These are phyloP conservation scores for Thelephora terrestris DNA, from an alignment of 1,284 basidiomycete genomes.

Conservation along the genomic window DNA sequence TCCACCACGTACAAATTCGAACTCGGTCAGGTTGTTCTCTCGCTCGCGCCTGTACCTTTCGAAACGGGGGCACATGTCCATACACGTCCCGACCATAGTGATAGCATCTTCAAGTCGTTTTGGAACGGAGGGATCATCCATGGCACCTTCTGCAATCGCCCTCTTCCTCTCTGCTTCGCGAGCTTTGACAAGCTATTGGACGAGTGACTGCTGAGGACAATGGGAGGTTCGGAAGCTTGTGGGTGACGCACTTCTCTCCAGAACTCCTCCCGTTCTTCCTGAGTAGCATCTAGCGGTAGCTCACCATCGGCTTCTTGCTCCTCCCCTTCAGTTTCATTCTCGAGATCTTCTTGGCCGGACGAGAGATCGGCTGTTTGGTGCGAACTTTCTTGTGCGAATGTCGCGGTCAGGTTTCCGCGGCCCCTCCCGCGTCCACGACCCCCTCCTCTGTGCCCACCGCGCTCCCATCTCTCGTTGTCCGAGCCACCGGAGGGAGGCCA, in stretches of 20 bases:
- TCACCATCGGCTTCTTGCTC: slow-evolving; percentile 15
- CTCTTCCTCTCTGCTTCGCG: slow-evolving; percentile 67
- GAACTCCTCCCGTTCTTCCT: slow-evolving; percentile 52
- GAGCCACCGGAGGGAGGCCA: slow-evolving; percentile 16
- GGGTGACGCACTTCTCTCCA: slow-evolving; percentile 50
- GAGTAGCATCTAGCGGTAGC: slow-evolving; percentile 31
- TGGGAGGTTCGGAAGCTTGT: slow-evolving; percentile 2
- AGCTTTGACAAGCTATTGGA: slow-evolving; percentile 50
- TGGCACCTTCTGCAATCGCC: slow-evolving; percentile 78
- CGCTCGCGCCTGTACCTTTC: slow-evolving; percentile 87
- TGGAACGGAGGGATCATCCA: slow-evolving; percentile 75
- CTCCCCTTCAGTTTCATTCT: slow-evolving; percentile 21
- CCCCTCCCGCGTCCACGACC: slow-evolving; percentile 24
- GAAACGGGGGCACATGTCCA: slow-evolving; percentile 91
- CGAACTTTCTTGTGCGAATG: slow-evolving; percentile 6
- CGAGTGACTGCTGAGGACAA: slow-evolving; percentile 15
- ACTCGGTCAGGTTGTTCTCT: slow-evolving; percentile 81
- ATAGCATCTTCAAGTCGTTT: slow-evolving; percentile 83
- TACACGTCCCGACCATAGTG: slow-evolving; percentile 83
- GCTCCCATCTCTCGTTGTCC: slow-evolving; percentile 48
- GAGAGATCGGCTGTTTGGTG: slow-evolving; percentile 15
- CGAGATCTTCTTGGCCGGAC: slow-evolving; percentile 20
- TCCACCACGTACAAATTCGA: slow-evolving; percentile 64
- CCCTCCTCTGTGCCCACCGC: slow-evolving; percentile 26
- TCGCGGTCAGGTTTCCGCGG: slow-evolving; percentile 13